phyloP scores from a whole-genome alignment of 2,329 filamentous ascomycete genomes.

The Emmonsiellopsis sp. region DNA sequence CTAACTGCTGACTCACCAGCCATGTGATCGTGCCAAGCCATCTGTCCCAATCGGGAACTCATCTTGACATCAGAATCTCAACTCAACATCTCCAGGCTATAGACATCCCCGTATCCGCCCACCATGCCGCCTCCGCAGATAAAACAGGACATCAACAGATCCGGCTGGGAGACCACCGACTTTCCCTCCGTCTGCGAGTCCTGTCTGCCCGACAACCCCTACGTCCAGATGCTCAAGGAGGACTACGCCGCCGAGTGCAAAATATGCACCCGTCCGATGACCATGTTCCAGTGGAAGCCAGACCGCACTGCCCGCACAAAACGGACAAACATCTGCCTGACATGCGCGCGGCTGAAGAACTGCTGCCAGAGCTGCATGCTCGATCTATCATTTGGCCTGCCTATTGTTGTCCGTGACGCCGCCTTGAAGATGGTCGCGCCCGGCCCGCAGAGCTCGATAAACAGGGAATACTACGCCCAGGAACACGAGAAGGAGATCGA shows the following conservation, averaged over 20 bases:
- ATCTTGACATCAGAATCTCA: neutral
- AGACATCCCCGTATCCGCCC: neutral
- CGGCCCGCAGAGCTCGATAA: conserved; percentile 83
- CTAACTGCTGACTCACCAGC: neutral
- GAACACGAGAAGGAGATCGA: conserved; percentile 95
- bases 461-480: conserved; percentile 94
- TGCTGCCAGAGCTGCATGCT: conserved; percentile 99
- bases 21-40: neutral
- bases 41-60: neutral
- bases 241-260: conserved; percentile 85
- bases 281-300: conserved; percentile 88
- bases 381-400: conserved; percentile 88
- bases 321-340: conserved; percentile 90
- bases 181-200: conserved; percentile 58
- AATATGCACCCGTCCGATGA: conserved; percentile 88
- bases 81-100: neutral
- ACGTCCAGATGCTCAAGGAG: conserved; percentile 98
- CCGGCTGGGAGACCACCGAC: conserved; percentile 75
- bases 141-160: conserved; percentile 90
- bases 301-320: conserved; percentile 87
- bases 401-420: conserved; percentile 89
- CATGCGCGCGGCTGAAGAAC: conserved; percentile 94
- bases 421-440: conserved; percentile 96
- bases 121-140: conserved; percentile 65
- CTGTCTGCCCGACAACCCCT: conserved; percentile 91